These are phyloP conservation scores for Monilinia vaccinii-corymbosi DNA, from an alignment of 2,329 filamentous ascomycete genomes.

Conservation along the genomic window DNA sequence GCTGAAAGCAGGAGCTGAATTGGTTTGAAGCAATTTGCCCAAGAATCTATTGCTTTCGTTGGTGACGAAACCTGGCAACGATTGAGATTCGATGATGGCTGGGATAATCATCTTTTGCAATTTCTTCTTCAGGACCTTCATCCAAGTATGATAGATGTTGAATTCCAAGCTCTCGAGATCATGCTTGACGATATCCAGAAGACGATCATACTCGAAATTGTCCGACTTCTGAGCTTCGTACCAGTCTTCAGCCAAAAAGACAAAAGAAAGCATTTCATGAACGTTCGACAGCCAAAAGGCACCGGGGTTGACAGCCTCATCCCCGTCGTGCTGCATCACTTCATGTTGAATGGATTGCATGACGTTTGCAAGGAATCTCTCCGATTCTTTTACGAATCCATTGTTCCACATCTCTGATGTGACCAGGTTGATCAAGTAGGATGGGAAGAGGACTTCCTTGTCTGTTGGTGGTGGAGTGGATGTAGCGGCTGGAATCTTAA, in stretches of 20 bases:
- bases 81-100: conserved; percentile 98
- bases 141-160: conserved; percentile 99
- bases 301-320: conserved; percentile 93
- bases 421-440: conserved; percentile 96
- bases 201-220: conserved; percentile 96
- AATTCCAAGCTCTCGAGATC: conserved; percentile 97
- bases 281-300: conserved; percentile 99
- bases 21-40: conserved; percentile 87
- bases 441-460: conserved; percentile 97
- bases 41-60: conserved; percentile 98
- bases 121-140: conserved; percentile 99
- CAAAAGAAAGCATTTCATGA: conserved; percentile 98
- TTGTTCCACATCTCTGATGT: conserved; percentile 99
- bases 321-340: conserved; percentile 97
- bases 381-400: conserved; percentile 97
- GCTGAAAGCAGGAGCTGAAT: conserved; percentile 89
- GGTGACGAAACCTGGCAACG: conserved; percentile 93
- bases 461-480: conserved; percentile 85
- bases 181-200: conserved; percentile 98
- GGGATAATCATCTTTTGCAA: conserved; percentile 99
- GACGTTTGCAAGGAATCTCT: conserved; percentile 96
- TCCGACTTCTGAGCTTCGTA: conserved; percentile 99
- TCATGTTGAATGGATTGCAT: conserved; percentile 99
- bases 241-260: conserved; percentile 98
- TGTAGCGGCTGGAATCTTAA: conserved; percentile 88